Evolutionary conservation across 139 green algal species (phyloP), one percentile per base, ranked within the genome.

Genomic region (Mychonastes homosphaera): DNA sequence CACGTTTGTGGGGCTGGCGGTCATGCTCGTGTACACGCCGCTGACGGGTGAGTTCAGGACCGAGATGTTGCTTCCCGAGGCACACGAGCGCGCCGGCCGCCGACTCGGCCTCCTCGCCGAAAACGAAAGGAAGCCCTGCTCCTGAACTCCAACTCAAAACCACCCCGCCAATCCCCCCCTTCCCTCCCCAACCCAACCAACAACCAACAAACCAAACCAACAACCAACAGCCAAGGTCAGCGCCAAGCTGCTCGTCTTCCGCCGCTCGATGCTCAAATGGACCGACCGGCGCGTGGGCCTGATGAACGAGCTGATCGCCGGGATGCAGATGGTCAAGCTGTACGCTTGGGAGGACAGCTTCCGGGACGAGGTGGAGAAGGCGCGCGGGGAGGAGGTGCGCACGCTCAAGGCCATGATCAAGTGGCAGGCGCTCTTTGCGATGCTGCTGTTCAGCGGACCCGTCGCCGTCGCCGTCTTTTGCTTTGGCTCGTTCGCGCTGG

Each of bases 231-330:
- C 61, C 51, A 63, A 30, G 35, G 47, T 96, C 24, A 78, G 89
- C 8, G 72, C 67, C 16, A 83, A 81, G 64, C 73, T 94, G 55
- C 75, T 72, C 27, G 40, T 3, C 4, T 69, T 83, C 51, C 67
- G 86, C 3, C 63, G 75, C 7, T 56, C 74, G 35, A 79, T 94
- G 48, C 62, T 95, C 39, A 58, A 78, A 55, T 81, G 85, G 63
- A 97, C 90, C 7, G 87, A 95, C 72, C 72, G 78, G 62, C 77
- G 89, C 2, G 81, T 96, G 34, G 85, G 86, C 52, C 72, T 87
- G 53, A 89, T 94, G 70, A 90, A 81, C 39, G 88, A 97, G 75
- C 64, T 95, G 46, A 74, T 94, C 52, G 76, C 69, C 27, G 77
- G 78, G 43, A 87, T 85, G 21, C 74, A 75, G 47, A 77, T 87